Conservation (phyloP, 495 filamentous ascomycete genomes). For the Penicillium goetzii region DNA sequence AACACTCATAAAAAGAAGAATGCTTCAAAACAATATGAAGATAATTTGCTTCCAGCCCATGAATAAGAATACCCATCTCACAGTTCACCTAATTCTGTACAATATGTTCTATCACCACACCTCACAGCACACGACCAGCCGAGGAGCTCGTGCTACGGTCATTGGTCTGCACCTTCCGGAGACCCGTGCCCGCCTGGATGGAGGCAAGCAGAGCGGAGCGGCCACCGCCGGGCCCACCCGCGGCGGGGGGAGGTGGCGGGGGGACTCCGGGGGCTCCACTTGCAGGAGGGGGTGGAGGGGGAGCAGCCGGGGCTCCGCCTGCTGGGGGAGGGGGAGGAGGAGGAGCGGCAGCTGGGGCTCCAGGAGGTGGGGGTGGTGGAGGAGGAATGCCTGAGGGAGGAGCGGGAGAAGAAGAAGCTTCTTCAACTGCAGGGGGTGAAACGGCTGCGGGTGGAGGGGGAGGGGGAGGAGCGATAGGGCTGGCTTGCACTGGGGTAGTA, state of each 20-base stretch:
- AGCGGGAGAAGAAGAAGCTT: conserved; percentile 35
- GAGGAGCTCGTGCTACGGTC: conserved; percentile 73
- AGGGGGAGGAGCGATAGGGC: conserved; percentile 32
- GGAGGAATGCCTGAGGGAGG: conserved; percentile 37
- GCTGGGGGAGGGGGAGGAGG: conserved; percentile 36
- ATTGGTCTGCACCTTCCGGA: conserved; percentile 84
- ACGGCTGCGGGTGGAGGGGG: conserved; percentile 36
- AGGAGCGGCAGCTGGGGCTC: conserved; percentile 33
- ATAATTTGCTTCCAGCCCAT: conserved; percentile 4
- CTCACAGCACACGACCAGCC: conserved; percentile 70
- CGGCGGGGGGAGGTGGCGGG: conserved; percentile 42
- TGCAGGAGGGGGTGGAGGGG: conserved; percentile 36
- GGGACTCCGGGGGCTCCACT: conserved; percentile 22
- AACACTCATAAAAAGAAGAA: background rate
- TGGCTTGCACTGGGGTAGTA: conserved; percentile 44
- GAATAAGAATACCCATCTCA: background rate
- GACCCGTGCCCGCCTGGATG: conserved; percentile 74
- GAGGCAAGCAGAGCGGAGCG: conserved; percentile 72
- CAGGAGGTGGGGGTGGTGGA: conserved; percentile 45
- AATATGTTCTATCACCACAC: conserved; percentile 19
- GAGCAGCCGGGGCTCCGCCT: conserved; percentile 25
- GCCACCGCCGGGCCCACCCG: conserved; percentile 49
- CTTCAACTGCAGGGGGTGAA: conserved; percentile 37
- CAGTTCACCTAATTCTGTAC: conserved; percentile 24
- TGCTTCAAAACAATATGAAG: conserved; percentile 1